Base-by-base conservation (phyloP, 768 basidiomycete genomes). In the Lactifluus pinguis region DNA sequence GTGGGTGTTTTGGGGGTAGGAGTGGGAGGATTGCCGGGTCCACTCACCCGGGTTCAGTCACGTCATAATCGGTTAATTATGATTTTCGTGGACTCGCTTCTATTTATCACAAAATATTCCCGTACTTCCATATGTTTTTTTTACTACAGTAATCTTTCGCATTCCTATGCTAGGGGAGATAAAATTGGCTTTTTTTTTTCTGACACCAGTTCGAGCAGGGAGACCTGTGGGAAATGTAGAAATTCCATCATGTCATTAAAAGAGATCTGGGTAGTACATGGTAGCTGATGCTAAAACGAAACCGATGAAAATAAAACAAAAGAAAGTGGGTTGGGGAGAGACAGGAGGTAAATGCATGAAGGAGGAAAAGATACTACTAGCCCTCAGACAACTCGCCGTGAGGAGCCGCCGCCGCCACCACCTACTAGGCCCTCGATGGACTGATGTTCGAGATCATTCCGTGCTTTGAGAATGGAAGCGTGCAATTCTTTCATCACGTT, bases 401-500 rank as follows among this genome's bases (percentile, higher is more conserved):
- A 66, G 7, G 25, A 25, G 25, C 25, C 25, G 25, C 25, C 25
- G 2, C 25, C 25, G 25, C 25, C 25, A 25, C 62, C 54, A 32
- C 83, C 81, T 36, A 90, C 84, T 57, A 92, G 73, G 0, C 93
- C 92, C 70, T 98, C 95, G 72, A 98, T 95, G 52, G 93, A 92
- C 68, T 98, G 93, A 69, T 92, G 88, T 73, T 98, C 97, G 60
- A 99, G 80, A 65, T 98, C 95, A 70, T 95, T 91, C 68, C 97
- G 80, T 55, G 94, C 92, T 75, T 98, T 97, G 65, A 90, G 73
- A 61, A 99, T 94, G 34, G 86, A 76, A 14, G 92, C 87, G 74
- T 98, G 93, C 83, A 94, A 92, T 74, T 98, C 95, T 79, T 95
- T 95, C 93, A 99, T 98, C 56, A 87, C 87, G 62, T 87, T 87